Conservation (phyloP, 257 asterid species). For the Nicotiana obtusifolia region DNA sequence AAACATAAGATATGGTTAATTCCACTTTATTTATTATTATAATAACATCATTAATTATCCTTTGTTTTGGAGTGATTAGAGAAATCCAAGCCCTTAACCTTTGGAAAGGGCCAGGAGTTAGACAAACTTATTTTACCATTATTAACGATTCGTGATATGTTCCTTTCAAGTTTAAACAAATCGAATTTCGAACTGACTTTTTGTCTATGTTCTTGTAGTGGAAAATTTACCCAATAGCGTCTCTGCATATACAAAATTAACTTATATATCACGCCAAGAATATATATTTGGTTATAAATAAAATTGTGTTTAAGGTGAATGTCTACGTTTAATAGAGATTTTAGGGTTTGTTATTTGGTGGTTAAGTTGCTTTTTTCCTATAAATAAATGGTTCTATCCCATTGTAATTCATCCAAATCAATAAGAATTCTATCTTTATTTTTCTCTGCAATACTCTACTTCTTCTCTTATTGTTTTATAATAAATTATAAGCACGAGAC, state of each 20-base stretch:
- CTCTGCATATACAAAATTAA: not conserved
- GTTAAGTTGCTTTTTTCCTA: too few species aligned
- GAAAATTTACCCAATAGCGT: constrained; percentile 1
- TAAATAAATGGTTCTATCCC: too few species aligned
- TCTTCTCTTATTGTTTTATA: too few species aligned
- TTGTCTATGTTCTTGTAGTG: constrained; percentile 10
- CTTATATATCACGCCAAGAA: not conserved
- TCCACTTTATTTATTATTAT: constrained; percentile 8
- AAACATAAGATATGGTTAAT: constrained; percentile 29
- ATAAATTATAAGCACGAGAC: too few species aligned
- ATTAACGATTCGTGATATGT: constrained; percentile 1
- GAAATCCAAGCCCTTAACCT: constrained; percentile 18
- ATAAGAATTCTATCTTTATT: too few species aligned
- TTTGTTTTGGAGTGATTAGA: constrained; percentile 22
- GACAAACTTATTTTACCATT: not conserved
- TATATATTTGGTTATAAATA: too few species aligned
- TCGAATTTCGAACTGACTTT: constrained; percentile 6
- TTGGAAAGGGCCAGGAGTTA: constrained; percentile 13
- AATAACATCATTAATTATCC: constrained; percentile 8
- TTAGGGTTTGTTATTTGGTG: too few species aligned
- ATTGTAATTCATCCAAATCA: too few species aligned
- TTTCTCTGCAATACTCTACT: too few species aligned
- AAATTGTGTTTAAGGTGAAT: too few species aligned
- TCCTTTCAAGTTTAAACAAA: constrained; percentile 9
- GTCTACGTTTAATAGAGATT: too few species aligned